These are phyloP conservation scores for Hypsizygus marmoreus DNA, from an alignment of 768 basidiomycete species.

Conservation along the genomic window DNA sequence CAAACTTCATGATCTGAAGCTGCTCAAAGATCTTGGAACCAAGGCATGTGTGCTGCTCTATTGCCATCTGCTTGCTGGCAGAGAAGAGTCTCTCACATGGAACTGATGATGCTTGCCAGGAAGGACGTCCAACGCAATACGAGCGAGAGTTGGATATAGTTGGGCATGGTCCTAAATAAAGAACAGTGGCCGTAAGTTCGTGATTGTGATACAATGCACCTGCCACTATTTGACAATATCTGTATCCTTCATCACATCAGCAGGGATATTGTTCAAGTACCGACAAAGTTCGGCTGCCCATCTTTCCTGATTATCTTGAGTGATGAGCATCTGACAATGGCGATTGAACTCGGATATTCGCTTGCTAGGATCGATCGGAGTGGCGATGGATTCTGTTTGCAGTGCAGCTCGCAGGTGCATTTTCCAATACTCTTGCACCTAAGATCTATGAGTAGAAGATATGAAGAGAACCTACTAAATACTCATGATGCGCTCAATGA, in stretches of 20 bases:
- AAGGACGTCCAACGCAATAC: slow-evolving; percentile 2
- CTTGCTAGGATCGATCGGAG: neutral
- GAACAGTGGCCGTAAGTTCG: neutral
- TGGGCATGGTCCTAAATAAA: neutral
- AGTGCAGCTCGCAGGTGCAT: neutral
- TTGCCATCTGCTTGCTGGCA: neutral
- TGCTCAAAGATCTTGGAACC: neutral
- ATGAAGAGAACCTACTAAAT: neutral
- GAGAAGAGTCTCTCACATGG: slow-evolving; percentile 3
- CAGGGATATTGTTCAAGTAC: slow-evolving; percentile 4
- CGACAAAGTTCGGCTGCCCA: slow-evolving; percentile 5
- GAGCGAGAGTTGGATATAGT: slow-evolving; percentile 1
- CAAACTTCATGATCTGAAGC: slow-evolving; percentile 6
- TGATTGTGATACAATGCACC: neutral
- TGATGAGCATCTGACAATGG: neutral
- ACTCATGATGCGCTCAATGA: slow-evolving; percentile 2
- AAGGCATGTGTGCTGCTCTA: neutral
- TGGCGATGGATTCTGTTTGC: neutral
- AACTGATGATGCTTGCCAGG: slow-evolving; percentile 3
- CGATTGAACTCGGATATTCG: slow-evolving; percentile 1
- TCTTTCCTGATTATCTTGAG: slow-evolving; percentile 1
- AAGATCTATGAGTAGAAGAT: neutral
- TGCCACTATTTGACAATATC: slow-evolving; percentile 11
- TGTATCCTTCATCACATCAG: slow-evolving; percentile 6
- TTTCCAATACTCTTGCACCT: slow-evolving; percentile 6